Evolutionary conservation across 176 grass and related monocot species (phyloP).

Genomic region (Eragrostis nindensis): DNA sequence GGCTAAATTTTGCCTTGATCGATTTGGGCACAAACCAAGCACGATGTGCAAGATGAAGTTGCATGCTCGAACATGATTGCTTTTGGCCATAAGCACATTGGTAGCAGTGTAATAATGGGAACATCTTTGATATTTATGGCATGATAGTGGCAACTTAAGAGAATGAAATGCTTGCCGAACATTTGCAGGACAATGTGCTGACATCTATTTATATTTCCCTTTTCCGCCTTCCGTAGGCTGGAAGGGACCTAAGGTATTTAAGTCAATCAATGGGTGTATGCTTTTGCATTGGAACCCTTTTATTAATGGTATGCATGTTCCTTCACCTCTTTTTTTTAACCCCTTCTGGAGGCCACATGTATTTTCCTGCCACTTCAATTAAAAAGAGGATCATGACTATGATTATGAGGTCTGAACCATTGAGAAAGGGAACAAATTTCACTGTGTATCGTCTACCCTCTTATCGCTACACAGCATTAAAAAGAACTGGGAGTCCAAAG

Average conservation of each 20-base stretch:
- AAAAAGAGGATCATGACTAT: background rate
- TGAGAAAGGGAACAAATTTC: background rate
- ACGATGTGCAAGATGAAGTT: conserved; percentile 4
- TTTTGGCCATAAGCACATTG: background rate
- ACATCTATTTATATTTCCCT: conserved; percentile 31
- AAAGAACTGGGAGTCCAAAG: background rate
- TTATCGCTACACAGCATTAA: conserved; percentile 1
- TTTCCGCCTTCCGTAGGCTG: conserved; percentile 55
- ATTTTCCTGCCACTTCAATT: conserved; percentile 10
- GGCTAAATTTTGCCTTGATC: background rate
- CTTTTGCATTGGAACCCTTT: conserved; percentile 69
- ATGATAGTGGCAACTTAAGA: background rate
- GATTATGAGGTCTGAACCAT: conserved; percentile 9
- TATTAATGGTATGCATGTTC: conserved; percentile 61
- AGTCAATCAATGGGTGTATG: conserved; percentile 91
- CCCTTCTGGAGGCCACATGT: background rate
- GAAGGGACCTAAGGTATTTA: conserved; percentile 89
- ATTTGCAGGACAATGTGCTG: background rate
- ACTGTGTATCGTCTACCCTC: background rate
- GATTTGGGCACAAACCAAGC: background rate
- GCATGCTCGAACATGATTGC: conserved; percentile 7
- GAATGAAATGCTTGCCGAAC: conserved; percentile 3
- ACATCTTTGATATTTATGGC: conserved; percentile 19
- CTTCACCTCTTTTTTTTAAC: conserved; percentile 2
- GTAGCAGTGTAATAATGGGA: background rate